A percentile compares a stretch with the other conserved stretches of the same genome.
phyloP scores from a whole-genome alignment of 75 land plant genomes.

The Larix kaempferi region DNA sequence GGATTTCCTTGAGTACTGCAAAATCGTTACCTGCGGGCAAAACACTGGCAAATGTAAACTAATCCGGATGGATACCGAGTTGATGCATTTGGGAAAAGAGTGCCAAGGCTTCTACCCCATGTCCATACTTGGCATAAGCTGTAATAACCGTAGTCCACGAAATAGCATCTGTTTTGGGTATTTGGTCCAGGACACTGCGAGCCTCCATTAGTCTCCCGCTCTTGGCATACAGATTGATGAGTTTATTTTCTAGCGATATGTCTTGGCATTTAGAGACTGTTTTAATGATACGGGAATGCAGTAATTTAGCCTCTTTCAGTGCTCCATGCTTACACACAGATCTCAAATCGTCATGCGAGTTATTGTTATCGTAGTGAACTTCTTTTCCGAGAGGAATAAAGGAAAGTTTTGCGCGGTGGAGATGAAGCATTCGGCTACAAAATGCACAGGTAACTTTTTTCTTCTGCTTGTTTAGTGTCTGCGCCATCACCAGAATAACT shows the following conservation, averaged over 20 bases:
- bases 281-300: background rate
- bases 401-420: no score
- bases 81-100: constrained; percentile 36
- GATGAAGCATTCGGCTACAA: no score
- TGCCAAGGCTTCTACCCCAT: constrained; percentile 34
- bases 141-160: constrained; percentile 61
- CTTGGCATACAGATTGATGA: constrained; percentile 46
- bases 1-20: constrained; percentile 28
- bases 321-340: no score
- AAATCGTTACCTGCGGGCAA: constrained; percentile 39
- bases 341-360: no score
- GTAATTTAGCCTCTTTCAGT: background rate
- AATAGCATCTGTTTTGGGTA: constrained; percentile 38
- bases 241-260: background rate
- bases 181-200: constrained; percentile 41
- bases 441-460: no score
- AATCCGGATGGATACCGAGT: constrained; percentile 35
- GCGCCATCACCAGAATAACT: no score
- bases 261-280: background rate
- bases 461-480: no score
- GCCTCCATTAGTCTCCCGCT: constrained; percentile 36
- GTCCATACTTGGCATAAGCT: constrained; percentile 50
- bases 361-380: no score
- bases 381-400: no score
- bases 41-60: constrained; percentile 44